Percentiles rank a stretch among this genome's conserved stretches.
Evolutionary conservation across 257 asterid genomes (phyloP).

Genomic region (Scutellaria minor): DNA sequence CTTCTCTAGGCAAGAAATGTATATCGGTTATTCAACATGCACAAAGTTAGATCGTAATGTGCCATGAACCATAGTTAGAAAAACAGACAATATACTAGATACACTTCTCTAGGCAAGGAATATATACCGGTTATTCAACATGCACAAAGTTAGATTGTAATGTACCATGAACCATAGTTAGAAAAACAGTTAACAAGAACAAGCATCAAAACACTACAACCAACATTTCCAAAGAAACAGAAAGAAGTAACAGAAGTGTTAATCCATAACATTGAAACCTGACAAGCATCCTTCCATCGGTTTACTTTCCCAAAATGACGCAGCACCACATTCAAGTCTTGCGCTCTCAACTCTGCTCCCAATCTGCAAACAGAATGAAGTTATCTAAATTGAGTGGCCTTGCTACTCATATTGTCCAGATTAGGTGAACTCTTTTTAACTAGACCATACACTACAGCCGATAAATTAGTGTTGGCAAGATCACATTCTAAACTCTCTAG

Average conservation of each 20-base stretch:
- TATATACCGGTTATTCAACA: slow-evolving; percentile 7
- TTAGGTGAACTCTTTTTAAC: no score
- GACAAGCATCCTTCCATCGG: slow-evolving; percentile 73
- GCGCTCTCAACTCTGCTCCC: slow-evolving; percentile 68
- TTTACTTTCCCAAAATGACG: slow-evolving; percentile 77
- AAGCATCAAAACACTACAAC: slow-evolving; percentile 22
- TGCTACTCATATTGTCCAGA: no score
- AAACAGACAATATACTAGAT: slow-evolving; percentile 3
- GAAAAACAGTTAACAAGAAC: slow-evolving; percentile 23
- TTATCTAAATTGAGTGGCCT: not conserved
- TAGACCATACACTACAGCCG: not conserved
- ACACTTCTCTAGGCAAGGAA: slow-evolving; percentile 9
- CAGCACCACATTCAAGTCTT: slow-evolving; percentile 77
- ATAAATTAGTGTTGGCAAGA: slow-evolving; percentile 13
- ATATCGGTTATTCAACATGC: slow-evolving; percentile 6
- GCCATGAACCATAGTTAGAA: not conserved
- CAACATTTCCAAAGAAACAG: slow-evolving; percentile 14
- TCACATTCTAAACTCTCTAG: not conserved
- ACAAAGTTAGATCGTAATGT: slow-evolving; percentile 10
- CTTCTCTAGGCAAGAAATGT: slow-evolving; percentile 8
- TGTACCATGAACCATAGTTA: not conserved
- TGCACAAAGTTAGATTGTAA: slow-evolving; percentile 7
- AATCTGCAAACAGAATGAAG: slow-evolving; percentile 56
- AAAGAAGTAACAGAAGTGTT: slow-evolving; percentile 24
- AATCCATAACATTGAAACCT: slow-evolving; percentile 55